Evolutionary conservation across 2,329 filamentous ascomycete genomes (phyloP), one percentile per base, ranked within the genome.

Genomic region (Fusarium robinianum): DNA sequence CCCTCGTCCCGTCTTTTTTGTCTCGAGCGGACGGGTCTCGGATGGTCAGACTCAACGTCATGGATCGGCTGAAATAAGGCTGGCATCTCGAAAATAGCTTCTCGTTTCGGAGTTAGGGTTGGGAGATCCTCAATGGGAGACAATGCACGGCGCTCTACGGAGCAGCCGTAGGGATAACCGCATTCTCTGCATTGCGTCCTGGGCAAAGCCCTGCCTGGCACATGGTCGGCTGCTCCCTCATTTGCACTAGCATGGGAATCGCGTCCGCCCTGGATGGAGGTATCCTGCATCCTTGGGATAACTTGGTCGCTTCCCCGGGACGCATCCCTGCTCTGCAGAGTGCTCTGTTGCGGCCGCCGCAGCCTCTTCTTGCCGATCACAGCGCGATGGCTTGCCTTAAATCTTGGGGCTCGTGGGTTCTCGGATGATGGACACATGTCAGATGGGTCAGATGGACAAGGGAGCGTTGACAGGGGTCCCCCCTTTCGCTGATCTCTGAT

Each of bases 371-470:
- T 48, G 51, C 42, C 45, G 58, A 62, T 60, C 57, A 41, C 42
- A 52, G 37, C 46, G 43, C 35, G 32, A 53, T 51, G 36, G 43
- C 41, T 53, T 55, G 52, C 32, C 41, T 59, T 52, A 38, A 58
- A 52, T 58, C 46, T 50, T 52, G 44, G 51, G 51, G 41, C 48
- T 52, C 48, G 54, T 58, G 50, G 53, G 51, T 57, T 58, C 47
- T 60, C 55, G 53, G 43, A 49, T 53, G 53, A 62, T 52, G 54
- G 37, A 39, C 55, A 62, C 57, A 60, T 60, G 53, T 39, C 55
- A 62, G 58, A 60, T 57, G 47, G 32, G 34, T 46, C 48, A 49
- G 58, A 60, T 57, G 47, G 32, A 32, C 47, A 48, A 49, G 48
- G 45, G 53, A 51, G 42, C 46, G 46, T 57, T 58, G 60, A 57